These are phyloP conservation scores for Boletus reticulatus DNA, from an alignment of 768 basidiomycete genomes.

Conservation along the genomic window DNA sequence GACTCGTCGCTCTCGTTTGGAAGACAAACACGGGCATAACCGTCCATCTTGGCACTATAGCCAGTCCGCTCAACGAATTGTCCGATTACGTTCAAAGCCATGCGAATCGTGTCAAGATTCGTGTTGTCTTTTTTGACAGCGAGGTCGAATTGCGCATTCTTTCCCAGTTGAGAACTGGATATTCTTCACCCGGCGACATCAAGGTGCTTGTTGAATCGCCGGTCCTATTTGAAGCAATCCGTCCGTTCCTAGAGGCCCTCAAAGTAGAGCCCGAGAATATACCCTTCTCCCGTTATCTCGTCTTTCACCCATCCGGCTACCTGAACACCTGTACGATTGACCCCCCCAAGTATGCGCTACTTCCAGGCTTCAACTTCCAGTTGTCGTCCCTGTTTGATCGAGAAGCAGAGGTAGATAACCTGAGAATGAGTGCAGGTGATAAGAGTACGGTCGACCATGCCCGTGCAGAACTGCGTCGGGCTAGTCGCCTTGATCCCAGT, in stretches of 20 bases:
- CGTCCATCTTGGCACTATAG: constrained; percentile 56
- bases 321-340: constrained; percentile 37
- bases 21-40: constrained; percentile 29
- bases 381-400: constrained; percentile 51
- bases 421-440: constrained; percentile 43
- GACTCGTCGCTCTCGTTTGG: constrained; percentile 63
- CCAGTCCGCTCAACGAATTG: constrained; percentile 44
- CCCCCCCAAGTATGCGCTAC: constrained; percentile 53
- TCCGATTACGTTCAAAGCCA: constrained; percentile 39
- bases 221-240: constrained; percentile 64
- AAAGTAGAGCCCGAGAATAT: constrained; percentile 54
- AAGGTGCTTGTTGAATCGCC: constrained; percentile 56
- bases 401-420: constrained; percentile 36
- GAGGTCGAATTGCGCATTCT: constrained; percentile 48
- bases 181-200: constrained; percentile 21
- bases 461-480: constrained; percentile 40
- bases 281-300: constrained; percentile 54
- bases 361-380: constrained; percentile 56
- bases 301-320: constrained; percentile 38
- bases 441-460: constrained; percentile 45
- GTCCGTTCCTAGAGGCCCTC: constrained; percentile 66
- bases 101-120: constrained; percentile 39
- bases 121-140: constrained; percentile 59
- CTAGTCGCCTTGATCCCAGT: constrained; percentile 63
- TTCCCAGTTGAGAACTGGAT: constrained; percentile 33